Base-by-base conservation (phyloP, 2,329 filamentous ascomycete genomes). In the Ophiostoma novo-ulmi region DNA sequence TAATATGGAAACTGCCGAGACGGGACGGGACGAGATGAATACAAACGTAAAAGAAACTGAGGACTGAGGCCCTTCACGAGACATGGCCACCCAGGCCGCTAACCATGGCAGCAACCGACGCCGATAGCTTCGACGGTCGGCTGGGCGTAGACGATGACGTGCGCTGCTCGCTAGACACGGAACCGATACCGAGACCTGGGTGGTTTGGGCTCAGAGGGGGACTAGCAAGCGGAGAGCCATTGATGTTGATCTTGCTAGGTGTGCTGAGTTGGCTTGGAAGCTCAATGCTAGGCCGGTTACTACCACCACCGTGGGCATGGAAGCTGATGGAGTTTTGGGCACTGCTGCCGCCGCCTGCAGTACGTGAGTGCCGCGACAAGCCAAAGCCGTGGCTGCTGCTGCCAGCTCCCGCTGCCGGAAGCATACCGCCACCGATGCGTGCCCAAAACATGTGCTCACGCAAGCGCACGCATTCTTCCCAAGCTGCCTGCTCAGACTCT, bases 391-490 rank as follows among this genome's bases (percentile, higher is more conserved):
- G 63, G 63, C 63, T 39, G 61, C 58, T 13, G 35, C 52, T 48
- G 20, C 52, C 36, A 2, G 2, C 55, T 11, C 55, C 38, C 11
- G 6, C 17, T 11, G 86, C 83, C 1, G 94, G 95, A 14, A 98
- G 82, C 1, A 99, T 93, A 17, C 95, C 95, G 38, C 94, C 95
- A 36, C 94, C 94, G 69, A 99, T 88, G 70, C 95, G 87, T 68
- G 92, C 88, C 95, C 95, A 99, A 78, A 99, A 99, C 91, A 99
- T 97, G 75, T 94, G 89, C 79, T 99, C 95, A 68, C 95, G 86
- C 67, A 98, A 80, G 39, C 91, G 88, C 13, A 97, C 91, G 71
- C 93, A 93, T 81, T 99, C 95, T 78, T 98, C 94, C 95, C 95
- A 99, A 0, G 93, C 93, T 38, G 88, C 87, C 77, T 91, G 92